phyloP scores from a whole-genome alignment of 2,329 filamentous ascomycete genomes.

The Aureobasidium sp. region DNA sequence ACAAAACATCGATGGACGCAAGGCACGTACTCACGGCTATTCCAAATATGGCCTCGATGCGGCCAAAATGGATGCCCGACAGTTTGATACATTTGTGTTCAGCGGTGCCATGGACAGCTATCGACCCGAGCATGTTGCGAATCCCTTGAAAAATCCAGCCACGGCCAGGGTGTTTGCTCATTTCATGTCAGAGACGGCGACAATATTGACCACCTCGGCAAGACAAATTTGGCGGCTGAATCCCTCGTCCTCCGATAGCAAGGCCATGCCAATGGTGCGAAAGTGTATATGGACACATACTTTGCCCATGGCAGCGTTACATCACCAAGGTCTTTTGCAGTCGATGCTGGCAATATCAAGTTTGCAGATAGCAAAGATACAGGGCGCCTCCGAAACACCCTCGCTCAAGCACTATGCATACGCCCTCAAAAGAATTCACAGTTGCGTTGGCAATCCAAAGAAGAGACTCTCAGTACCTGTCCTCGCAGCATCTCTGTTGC shows the following conservation, averaged over 20 bases:
- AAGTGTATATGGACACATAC: slow-evolving; percentile 61
- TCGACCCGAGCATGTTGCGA: slow-evolving; percentile 40
- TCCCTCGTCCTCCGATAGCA: background rate
- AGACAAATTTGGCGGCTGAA: slow-evolving; percentile 46
- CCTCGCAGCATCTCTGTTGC: slow-evolving; percentile 75
- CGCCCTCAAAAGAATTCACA: slow-evolving; percentile 69
- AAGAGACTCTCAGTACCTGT: slow-evolving; percentile 71
- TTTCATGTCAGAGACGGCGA: slow-evolving; percentile 83
- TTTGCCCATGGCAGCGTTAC: slow-evolving; percentile 74
- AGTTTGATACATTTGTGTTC: slow-evolving; percentile 42
- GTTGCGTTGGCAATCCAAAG: slow-evolving; percentile 61
- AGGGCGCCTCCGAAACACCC: slow-evolving; percentile 64
- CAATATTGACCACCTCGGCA: slow-evolving; percentile 81
- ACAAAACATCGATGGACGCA: background rate
- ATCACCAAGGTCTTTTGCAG: slow-evolving; percentile 80
- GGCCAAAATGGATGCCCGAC: slow-evolving; percentile 26
- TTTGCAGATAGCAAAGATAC: slow-evolving; percentile 78
- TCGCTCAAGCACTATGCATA: slow-evolving; percentile 90
- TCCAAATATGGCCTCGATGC: background rate
- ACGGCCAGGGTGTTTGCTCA: slow-evolving; percentile 83
- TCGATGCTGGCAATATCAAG: slow-evolving; percentile 83
- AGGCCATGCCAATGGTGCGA: slow-evolving; percentile 23
- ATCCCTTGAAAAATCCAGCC: slow-evolving; percentile 69
- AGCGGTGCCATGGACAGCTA: slow-evolving; percentile 41
- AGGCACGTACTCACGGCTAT: background rate